Evolutionary conservation across 1,284 basidiomycete genomes (phyloP), one percentile per base, ranked within the genome.

Genomic region (Apiotrichum siamense): DNA sequence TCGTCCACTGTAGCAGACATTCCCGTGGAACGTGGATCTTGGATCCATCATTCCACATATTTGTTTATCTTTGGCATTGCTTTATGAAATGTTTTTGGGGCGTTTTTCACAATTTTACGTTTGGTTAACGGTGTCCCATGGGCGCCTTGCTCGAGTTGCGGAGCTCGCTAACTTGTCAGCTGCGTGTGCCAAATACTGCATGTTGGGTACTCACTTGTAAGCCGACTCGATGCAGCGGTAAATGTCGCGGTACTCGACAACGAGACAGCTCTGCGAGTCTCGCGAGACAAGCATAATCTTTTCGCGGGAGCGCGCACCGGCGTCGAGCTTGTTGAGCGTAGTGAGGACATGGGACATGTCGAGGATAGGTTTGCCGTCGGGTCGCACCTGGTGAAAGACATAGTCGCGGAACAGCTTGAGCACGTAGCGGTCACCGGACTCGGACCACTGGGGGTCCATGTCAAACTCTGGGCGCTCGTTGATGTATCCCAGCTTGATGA

Each of bases 391-490:
- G 70, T 99, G 96, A 76, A 99, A 99, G 38, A 98, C 92, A 66
- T 90, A 93, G 75, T 99, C 96, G 25, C 96, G 82, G 81, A 99
- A 98, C 44, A 99, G 81, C 78, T 96, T 97, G 78, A 98, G 82
- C 64, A 98, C 90, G 70, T 99, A 98, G 37, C 93, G 80, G 68
- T 99, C 96, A 13, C 96, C 96, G 2, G 94, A 97, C 70, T 98
- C 96, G 9, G 92, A 92, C 94, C 94, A 98, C 11, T 92, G 81
- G 2, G 89, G 83, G 67, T 97, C 94, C 47, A 88, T 85, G 45
- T 94, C 89, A 65, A 97, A 94, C 88, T 97, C 94, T 11, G 94
- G 94, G 17, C 96, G 81, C 70, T 99, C 96, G 72, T 97, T 97
- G 77, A 99, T 97, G 73, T 97, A 97, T 1, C 90, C 89, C 63